Base-by-base conservation (phyloP, 345 rosid genomes). In the Ceriops decandra region DNA sequence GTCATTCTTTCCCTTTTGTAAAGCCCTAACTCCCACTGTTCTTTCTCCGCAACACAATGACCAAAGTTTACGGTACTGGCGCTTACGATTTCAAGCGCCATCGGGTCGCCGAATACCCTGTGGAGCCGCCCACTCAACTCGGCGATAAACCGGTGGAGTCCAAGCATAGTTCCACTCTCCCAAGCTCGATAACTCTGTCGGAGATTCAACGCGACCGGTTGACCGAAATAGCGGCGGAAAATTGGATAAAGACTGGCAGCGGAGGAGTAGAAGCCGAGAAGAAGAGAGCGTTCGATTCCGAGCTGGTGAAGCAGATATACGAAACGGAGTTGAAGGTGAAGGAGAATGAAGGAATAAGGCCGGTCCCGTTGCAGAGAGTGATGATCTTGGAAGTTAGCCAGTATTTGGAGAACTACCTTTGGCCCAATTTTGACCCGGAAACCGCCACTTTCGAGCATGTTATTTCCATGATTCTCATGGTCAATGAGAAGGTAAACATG, bases 71-170 rank as follows among this genome's bases (percentile, higher is more conserved):
- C 71, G 99, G 99, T 64, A 95, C 98, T 13, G 99, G 98, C 65
- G 84, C 90, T 20, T 95, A 83, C 77, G 99, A 95, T 79, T 91
- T 95, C 90, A 95, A 87, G 90, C 98, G 99, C 81, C 99, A 90
- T 79, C 89, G 82, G 13, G 99, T 95, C 13, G 99, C 98, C 1
- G 99, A 95, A 88, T 95, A 95, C 74, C 99, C 97, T 28, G 74
- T 86, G 42, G 98, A 93, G 71, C 26, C 75, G n/a, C 72, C 85
- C 26, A 69, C 38, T 52, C 83, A 83, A 60, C 79, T 69, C 7
- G 80, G 74, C 13, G 88, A 85, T 52, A 82, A 83, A 64, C 84
- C 86, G 24, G 83, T 70, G n/a, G 88, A 89, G 60, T 63, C 95
- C 57, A 80, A 83, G 71, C 79, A 86, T 33, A 88, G 91, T 9